Evolutionary conservation across 108 stramenopile species (phyloP).

Genomic region (Chaetoceros tenuissimus): DNA sequence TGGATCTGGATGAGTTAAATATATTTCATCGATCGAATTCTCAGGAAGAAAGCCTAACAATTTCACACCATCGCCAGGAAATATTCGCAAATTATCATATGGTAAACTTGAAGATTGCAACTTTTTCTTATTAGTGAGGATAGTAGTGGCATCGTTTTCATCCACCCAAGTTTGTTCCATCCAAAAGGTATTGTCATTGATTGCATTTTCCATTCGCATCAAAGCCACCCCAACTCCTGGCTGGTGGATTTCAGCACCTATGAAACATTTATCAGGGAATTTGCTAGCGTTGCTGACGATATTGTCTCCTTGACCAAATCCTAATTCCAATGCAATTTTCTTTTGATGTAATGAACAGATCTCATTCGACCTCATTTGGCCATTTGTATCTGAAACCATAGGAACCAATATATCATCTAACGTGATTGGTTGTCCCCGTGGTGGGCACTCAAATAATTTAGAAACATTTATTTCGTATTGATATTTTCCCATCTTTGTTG

Average conservation of each 20-base stretch:
- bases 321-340: slow-evolving; percentile 58
- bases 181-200: slow-evolving; percentile 4
- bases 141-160: neutral
- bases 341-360: slow-evolving; percentile 8
- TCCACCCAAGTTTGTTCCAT: neutral
- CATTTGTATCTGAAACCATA: slow-evolving; percentile 22
- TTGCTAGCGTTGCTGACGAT: slow-evolving; percentile 34
- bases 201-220: slow-evolving; percentile 32
- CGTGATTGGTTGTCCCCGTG: neutral
- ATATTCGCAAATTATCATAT: slow-evolving; percentile 44
- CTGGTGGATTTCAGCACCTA: slow-evolving; percentile 60
- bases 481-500: slow-evolving; percentile 9
- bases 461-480: slow-evolving; percentile 11
- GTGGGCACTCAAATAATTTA: neutral
- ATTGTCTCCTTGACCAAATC: slow-evolving; percentile 65
- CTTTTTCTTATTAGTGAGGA: slow-evolving; percentile 1
- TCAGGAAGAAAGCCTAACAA: slow-evolving; percentile 39
- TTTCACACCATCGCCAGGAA: slow-evolving; percentile 61
- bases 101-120: neutral
- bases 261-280: slow-evolving; percentile 22
- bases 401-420: slow-evolving; percentile 6
- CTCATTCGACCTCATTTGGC: slow-evolving; percentile 13
- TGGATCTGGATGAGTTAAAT: slow-evolving; percentile 72
- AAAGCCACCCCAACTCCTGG: slow-evolving; percentile 37
- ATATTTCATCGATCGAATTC: slow-evolving; percentile 33